Evolutionary conservation across 768 basidiomycete genomes (phyloP).

Genomic region (Leccinum broughii): DNA sequence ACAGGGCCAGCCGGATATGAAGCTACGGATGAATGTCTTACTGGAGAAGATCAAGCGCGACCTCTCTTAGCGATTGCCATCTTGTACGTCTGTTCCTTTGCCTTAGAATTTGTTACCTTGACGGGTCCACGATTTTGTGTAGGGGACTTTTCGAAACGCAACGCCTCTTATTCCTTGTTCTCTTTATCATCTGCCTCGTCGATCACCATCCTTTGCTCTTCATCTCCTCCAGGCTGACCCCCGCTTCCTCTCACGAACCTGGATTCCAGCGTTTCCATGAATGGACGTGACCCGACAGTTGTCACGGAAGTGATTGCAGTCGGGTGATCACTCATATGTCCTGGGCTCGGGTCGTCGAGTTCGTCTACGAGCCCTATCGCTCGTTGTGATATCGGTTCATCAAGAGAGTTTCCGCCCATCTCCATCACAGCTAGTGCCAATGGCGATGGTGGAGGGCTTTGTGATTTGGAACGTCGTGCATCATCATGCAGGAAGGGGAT

Average conservation of each 20-base stretch:
- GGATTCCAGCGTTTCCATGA: slow-evolving; percentile 56
- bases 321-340: slow-evolving; percentile 81
- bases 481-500: slow-evolving; percentile 87
- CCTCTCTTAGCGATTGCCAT: slow-evolving; percentile 33
- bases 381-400: slow-evolving; percentile 41
- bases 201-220: slow-evolving; percentile 39
- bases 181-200: slow-evolving; percentile 50
- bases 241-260: slow-evolving; percentile 59
- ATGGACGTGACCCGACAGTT: slow-evolving; percentile 45
- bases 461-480: slow-evolving; percentile 75
- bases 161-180: slow-evolving; percentile 52
- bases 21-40: slow-evolving; percentile 81
- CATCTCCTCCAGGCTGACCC: slow-evolving; percentile 27
- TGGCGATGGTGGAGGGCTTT: slow-evolving; percentile 78
- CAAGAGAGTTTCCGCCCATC: slow-evolving; percentile 32
- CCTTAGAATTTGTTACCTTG: not conserved
- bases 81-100: slow-evolving; percentile 3
- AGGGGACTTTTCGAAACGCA: not conserved
- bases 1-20: slow-evolving; percentile 71
- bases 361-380: slow-evolving; percentile 81
- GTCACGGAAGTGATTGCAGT: slow-evolving; percentile 70
- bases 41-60: slow-evolving; percentile 82
- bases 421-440: slow-evolving; percentile 48
- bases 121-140: slow-evolving; percentile 5
- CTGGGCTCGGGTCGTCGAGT: slow-evolving; percentile 80